Conservation (phyloP, 352 stramenopile genomes). For the Pythium apleroticum region DNA sequence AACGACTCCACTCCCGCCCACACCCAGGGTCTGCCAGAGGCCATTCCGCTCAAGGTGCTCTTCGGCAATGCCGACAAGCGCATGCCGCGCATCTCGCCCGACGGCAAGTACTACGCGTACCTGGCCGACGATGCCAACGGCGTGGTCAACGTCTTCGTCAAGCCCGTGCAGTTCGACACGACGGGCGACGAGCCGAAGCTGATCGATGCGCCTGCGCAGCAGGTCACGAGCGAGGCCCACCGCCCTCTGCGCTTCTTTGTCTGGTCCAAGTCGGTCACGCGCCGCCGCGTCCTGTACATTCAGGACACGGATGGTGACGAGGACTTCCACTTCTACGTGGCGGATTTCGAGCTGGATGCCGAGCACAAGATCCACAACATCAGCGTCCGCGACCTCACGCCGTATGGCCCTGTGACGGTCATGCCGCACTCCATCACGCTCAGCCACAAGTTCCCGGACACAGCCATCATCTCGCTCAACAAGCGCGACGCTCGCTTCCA, state of each 20-base stretch:
- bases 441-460: constrained; percentile 31
- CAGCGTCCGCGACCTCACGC: constrained; percentile 39
- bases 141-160: constrained; percentile 50
- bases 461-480: constrained; percentile 40
- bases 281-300: constrained; percentile 38
- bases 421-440: constrained; percentile 26
- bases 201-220: constrained; percentile 28
- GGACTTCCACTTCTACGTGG: constrained; percentile 46
- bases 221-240: constrained; percentile 41
- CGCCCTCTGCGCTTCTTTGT: constrained; percentile 41
- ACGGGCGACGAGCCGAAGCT: constrained; percentile 8
- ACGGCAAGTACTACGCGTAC: constrained; percentile 51
- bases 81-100: constrained; percentile 41
- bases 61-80: constrained; percentile 51
- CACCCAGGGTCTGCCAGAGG: constrained; percentile 25
- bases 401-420: constrained; percentile 37
- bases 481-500: constrained; percentile 36
- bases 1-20: too few species aligned
- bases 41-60: constrained; percentile 46
- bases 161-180: constrained; percentile 32
- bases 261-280: constrained; percentile 35
- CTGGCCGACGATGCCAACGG: constrained; percentile 38
- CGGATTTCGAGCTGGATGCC: constrained; percentile 37
- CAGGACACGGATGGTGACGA: constrained; percentile 47
- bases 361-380: constrained; percentile 23